Conservation (phyloP, 768 basidiomycete species). For the Nidula microcarpa region DNA sequence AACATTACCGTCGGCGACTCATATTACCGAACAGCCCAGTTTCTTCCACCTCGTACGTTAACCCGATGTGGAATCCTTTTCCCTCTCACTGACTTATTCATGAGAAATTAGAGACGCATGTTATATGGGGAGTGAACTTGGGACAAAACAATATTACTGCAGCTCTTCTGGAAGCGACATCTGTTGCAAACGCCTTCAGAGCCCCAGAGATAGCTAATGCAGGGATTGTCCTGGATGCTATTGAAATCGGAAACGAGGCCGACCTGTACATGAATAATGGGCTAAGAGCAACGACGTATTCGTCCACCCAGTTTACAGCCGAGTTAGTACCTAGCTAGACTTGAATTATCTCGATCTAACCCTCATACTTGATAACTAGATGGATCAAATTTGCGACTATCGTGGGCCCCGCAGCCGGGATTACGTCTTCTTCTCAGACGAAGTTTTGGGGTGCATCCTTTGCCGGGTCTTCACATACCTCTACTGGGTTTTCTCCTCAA, state of each 20-base stretch:
- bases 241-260: slow-evolving; percentile 63
- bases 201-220: slow-evolving; percentile 30
- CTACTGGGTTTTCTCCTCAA: slow-evolving; percentile 57
- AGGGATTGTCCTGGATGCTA: slow-evolving; percentile 47
- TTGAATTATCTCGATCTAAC: neutral
- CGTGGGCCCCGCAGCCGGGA: slow-evolving; percentile 34
- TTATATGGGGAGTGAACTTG: slow-evolving; percentile 70
- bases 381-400: slow-evolving; percentile 53
- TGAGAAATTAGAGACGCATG: slow-evolving; percentile 54
- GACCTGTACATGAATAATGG: slow-evolving; percentile 51
- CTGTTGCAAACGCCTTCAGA: slow-evolving; percentile 47
- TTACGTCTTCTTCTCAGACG: slow-evolving; percentile 32
- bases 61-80: neutral
- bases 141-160: slow-evolving; percentile 49
- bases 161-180: slow-evolving; percentile 41
- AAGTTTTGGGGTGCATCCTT: slow-evolving; percentile 50
- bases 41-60: slow-evolving; percentile 44
- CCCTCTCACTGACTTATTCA: too few relatives aligned
- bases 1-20: slow-evolving; percentile 55
- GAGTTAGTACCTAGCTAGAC: slow-evolving; percentile 43
- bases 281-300: slow-evolving; percentile 33
- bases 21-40: slow-evolving; percentile 50
- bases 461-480: slow-evolving; percentile 43
- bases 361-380: slow-evolving; percentile 21
- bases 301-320: slow-evolving; percentile 38